Percentiles rank a stretch among this genome's conserved stretches.
phyloP scores from a whole-genome alignment of 2,329 filamentous ascomycete genomes.

The Paracoccidioides lutzii region DNA sequence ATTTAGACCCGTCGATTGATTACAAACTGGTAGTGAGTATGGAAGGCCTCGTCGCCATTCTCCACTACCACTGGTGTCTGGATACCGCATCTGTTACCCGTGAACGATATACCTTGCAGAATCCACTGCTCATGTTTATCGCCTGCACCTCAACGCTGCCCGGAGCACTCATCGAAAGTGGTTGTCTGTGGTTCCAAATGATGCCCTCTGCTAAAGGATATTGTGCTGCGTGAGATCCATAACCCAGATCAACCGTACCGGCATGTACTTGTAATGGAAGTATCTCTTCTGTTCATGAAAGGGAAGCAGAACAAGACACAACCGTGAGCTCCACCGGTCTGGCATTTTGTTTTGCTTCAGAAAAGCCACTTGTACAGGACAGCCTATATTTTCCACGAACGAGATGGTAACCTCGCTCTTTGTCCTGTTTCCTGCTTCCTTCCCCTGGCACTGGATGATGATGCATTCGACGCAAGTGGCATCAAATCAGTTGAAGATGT shows the following conservation, averaged over 20 bases:
- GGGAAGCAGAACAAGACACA: not conserved
- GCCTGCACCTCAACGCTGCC: not conserved
- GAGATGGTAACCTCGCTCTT: not conserved
- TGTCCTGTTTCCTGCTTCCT: not conserved
- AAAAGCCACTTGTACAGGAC: not conserved
- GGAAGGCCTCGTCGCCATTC: not conserved
- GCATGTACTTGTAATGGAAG: slow-evolving; percentile 3
- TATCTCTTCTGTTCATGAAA: slow-evolving; percentile 3
- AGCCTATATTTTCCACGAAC: slow-evolving; percentile 1
- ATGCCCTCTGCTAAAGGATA: slow-evolving; percentile 3
- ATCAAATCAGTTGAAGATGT: slow-evolving; percentile 4
- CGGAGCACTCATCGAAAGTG: not conserved
- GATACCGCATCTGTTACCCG: not conserved
- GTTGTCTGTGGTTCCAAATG: slow-evolving; percentile 2
- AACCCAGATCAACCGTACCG: not conserved
- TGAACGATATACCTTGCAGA: slow-evolving; percentile 3
- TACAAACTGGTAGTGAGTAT: not conserved
- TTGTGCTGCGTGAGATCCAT: not conserved
- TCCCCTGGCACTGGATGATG: slow-evolving; percentile 2
- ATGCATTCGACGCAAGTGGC: not conserved
- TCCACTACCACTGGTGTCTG: not conserved
- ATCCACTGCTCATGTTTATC: slow-evolving; percentile 2
- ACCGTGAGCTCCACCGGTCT: not conserved
- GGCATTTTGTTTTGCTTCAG: not conserved
- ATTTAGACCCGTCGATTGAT: not conserved